These are phyloP conservation scores for Malus hybrid DNA, from an alignment of 331 rosid species.

Conservation along the genomic window DNA sequence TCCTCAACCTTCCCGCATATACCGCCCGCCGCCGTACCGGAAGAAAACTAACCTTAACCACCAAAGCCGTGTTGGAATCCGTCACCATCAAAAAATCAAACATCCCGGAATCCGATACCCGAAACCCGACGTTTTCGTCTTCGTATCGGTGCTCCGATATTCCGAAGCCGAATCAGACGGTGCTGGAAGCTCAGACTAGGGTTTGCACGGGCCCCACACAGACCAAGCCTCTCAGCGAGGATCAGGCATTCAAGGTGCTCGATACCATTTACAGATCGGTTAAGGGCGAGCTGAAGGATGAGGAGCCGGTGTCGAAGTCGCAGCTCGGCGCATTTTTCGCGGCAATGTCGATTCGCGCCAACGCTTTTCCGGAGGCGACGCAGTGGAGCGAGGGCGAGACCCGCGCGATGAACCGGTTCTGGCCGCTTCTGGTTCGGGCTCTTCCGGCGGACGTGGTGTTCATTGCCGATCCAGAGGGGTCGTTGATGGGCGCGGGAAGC, in stretches of 20 bases:
- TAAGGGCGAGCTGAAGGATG: slow-evolving; percentile 66
- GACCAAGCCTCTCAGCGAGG: slow-evolving; percentile 77
- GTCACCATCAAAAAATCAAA: slow-evolving; percentile 48
- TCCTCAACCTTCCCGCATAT: slow-evolving; percentile 17
- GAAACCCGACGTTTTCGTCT: slow-evolving; percentile 70
- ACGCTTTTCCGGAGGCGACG: slow-evolving; percentile 85
- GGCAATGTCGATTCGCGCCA: slow-evolving; percentile 89
- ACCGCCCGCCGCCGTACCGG: slow-evolving; percentile 22
- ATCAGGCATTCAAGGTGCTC: slow-evolving; percentile 77
- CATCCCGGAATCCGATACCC: slow-evolving; percentile 43
- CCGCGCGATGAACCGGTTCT: slow-evolving; percentile 61
- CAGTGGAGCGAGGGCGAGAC: slow-evolving; percentile 98
- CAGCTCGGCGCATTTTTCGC: slow-evolving; percentile 93
- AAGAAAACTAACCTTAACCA: slow-evolving; percentile 16
- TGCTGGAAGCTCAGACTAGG: slow-evolving; percentile 84
- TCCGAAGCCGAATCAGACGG: slow-evolving; percentile 67
- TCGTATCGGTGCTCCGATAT: slow-evolving; percentile 51
- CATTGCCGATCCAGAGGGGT: slow-evolving; percentile 87
- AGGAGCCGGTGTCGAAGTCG: slow-evolving; percentile 55
- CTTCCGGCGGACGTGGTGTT: slow-evolving; percentile 83
- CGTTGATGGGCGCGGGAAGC: slow-evolving; percentile 70
- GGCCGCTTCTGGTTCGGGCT: slow-evolving; percentile 76
- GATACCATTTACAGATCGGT: slow-evolving; percentile 83
- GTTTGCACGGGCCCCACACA: slow-evolving; percentile 95
- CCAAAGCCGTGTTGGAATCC: slow-evolving; percentile 42